Percentiles rank a stretch among this genome's conserved stretches.
Conservation (phyloP, 1,139 yeast species). For the Schizosaccharomyces versatilis region DNA sequence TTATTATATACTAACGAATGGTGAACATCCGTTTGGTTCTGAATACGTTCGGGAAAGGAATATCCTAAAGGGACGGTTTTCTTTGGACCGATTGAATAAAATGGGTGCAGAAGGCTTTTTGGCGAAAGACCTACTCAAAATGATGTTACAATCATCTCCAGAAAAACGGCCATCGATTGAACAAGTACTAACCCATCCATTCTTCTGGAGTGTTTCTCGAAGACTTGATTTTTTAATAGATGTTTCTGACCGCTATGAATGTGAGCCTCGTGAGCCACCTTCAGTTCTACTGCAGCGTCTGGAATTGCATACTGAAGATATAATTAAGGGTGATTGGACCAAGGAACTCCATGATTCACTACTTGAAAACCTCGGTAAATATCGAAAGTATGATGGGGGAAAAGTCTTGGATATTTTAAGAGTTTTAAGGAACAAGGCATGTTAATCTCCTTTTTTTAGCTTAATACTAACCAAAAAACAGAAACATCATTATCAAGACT, state of each 20-base stretch:
- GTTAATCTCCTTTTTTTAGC: conserved; percentile 27
- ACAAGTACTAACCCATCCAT: conserved; percentile 56
- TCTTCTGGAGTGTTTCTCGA: conserved; percentile 60
- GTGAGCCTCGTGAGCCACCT: conserved; percentile 74
- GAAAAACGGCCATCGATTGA: conserved; percentile 49
- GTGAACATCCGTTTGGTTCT: conserved; percentile 89
- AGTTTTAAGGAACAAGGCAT: conserved; percentile 57
- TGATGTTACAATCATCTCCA: conserved; percentile 56
- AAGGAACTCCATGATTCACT: conserved; percentile 44
- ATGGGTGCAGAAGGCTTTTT: conserved; percentile 30
- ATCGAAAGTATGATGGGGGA: conserved; percentile 63
- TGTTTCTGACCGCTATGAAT: conserved; percentile 77
- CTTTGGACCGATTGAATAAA: conserved; percentile 27
- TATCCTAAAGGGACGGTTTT: conserved; percentile 51
- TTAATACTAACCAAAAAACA: background rate
- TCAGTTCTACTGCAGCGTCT: conserved; percentile 37
- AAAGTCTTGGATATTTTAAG: conserved; percentile 67
- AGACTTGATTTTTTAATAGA: conserved; percentile 63
- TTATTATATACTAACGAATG: conserved; percentile 61
- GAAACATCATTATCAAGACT: conserved; percentile 52
- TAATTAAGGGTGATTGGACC: conserved; percentile 61
- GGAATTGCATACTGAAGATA: conserved; percentile 32
- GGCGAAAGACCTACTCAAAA: conserved; percentile 45
- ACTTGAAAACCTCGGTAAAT: conserved; percentile 67
- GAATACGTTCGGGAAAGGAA: conserved; percentile 70